A percentile compares a stretch with the other conserved stretches of the same genome.
Evolutionary conservation across 306 rosid genomes (phyloP).

Genomic region (Casuarina equisetifolia): DNA sequence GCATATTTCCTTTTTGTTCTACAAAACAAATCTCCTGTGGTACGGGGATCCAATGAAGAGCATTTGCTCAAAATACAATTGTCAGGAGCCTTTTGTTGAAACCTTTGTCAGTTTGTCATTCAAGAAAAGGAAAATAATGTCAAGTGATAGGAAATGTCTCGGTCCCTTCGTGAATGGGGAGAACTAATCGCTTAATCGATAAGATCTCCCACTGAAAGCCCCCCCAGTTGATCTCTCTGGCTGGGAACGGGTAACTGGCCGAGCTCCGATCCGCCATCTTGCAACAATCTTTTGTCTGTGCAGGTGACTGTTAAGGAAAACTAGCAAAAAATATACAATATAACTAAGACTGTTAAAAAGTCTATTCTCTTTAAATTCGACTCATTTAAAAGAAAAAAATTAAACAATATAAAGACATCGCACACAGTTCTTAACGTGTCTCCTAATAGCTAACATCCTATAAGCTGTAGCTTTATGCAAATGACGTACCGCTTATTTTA

Average conservation of each 20-base stretch:
- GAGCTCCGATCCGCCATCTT: slow-evolving; percentile 79
- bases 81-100: slow-evolving; percentile 13
- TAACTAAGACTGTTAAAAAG: no score
- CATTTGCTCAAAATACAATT: slow-evolving; percentile 14
- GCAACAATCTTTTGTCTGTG: slow-evolving; percentile 68
- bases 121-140: slow-evolving; percentile 11
- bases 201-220: slow-evolving; percentile 85
- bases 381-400: no score
- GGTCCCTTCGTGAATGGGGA: not conserved
- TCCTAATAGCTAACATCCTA: no score
- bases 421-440: no score
- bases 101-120: slow-evolving; percentile 29
- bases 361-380: no score
- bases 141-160: slow-evolving; percentile 17
- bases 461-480: no score
- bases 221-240: slow-evolving; percentile 53
- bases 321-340: not conserved
- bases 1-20: slow-evolving; percentile 5
- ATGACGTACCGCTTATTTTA: no score
- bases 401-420: no score
- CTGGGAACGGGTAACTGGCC: slow-evolving; percentile 29
- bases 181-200: slow-evolving; percentile 56
- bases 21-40: not conserved
- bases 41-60: not conserved
- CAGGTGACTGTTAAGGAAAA: slow-evolving; percentile 45